These are phyloP conservation scores for Aspergillus texensis DNA, from an alignment of 2,329 filamentous ascomycete species.

Conservation along the genomic window DNA sequence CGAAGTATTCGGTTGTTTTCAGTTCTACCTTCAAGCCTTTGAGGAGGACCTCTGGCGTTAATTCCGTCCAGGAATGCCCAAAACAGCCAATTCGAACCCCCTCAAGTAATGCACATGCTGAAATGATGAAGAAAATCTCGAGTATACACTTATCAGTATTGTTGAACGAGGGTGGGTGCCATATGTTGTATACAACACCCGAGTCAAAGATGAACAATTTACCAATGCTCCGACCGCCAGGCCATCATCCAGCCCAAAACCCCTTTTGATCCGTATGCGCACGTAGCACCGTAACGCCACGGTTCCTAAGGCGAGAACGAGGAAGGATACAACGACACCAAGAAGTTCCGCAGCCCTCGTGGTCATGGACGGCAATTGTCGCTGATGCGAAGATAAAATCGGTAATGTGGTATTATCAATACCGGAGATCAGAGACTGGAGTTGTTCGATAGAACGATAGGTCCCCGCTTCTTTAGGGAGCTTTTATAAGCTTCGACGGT, in stretches of 20 bases:
- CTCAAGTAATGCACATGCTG: background rate
- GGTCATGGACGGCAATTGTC: background rate
- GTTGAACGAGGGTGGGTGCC: background rate
- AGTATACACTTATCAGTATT: background rate
- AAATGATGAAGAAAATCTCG: background rate
- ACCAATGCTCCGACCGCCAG: constrained; percentile 4
- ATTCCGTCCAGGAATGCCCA: background rate
- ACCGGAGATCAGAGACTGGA: too few relatives aligned
- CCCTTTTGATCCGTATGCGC: background rate
- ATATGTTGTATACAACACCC: background rate
- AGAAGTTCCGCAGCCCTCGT: background rate
- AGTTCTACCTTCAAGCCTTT: constrained; percentile 4
- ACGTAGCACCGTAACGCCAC: constrained; percentile 10
- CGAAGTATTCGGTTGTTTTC: too few relatives aligned
- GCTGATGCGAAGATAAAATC: background rate
- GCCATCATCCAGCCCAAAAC: constrained; percentile 7
- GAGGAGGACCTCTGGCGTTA: background rate
- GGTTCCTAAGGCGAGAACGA: background rate
- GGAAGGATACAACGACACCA: constrained; percentile 1
- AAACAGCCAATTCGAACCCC: background rate
- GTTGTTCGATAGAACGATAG: background rate
- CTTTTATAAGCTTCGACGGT: background rate
- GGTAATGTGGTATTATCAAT: background rate
- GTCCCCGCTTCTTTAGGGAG: background rate
- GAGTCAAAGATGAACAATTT: background rate